These are phyloP conservation scores for Pleurotus giganteus DNA, from an alignment of 768 basidiomycete genomes.

Conservation along the genomic window DNA sequence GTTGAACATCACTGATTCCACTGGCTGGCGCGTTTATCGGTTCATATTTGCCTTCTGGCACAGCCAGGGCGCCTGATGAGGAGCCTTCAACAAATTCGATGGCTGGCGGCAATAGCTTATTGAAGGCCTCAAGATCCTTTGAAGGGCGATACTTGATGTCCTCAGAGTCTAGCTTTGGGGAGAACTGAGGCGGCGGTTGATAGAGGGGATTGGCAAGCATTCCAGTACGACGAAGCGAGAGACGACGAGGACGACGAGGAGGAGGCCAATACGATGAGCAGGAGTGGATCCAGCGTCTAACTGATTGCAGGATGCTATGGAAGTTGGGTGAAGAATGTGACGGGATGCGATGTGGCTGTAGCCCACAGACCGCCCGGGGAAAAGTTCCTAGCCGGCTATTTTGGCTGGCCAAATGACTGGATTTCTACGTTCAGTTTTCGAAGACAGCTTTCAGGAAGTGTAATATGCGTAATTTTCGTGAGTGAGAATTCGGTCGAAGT, in stretches of 20 bases:
- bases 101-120: slow-evolving; percentile 74
- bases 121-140: slow-evolving; percentile 73
- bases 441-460: no score
- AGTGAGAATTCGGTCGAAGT: no score
- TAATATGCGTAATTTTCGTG: no score
- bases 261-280: background rate
- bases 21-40: slow-evolving; percentile 74
- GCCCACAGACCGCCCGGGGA: background rate
- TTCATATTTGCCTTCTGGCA: slow-evolving; percentile 75
- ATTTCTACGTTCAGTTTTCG: no score
- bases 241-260: slow-evolving; percentile 9
- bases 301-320: background rate
- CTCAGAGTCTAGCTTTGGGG: slow-evolving; percentile 46
- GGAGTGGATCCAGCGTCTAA: slow-evolving; percentile 4
- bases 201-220: slow-evolving; percentile 72
- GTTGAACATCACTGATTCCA: slow-evolving; percentile 9
- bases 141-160: slow-evolving; percentile 63
- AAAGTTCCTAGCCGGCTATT: background rate
- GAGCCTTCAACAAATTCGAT: slow-evolving; percentile 86
- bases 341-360: background rate
- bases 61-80: slow-evolving; percentile 69
- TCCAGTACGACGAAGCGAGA: slow-evolving; percentile 13
- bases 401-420: no score
- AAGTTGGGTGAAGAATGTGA: background rate
- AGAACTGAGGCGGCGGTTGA: slow-evolving; percentile 47